Evolutionary conservation across 1,284 basidiomycete genomes (phyloP).

Genomic region (Austroboletus niveus): DNA sequence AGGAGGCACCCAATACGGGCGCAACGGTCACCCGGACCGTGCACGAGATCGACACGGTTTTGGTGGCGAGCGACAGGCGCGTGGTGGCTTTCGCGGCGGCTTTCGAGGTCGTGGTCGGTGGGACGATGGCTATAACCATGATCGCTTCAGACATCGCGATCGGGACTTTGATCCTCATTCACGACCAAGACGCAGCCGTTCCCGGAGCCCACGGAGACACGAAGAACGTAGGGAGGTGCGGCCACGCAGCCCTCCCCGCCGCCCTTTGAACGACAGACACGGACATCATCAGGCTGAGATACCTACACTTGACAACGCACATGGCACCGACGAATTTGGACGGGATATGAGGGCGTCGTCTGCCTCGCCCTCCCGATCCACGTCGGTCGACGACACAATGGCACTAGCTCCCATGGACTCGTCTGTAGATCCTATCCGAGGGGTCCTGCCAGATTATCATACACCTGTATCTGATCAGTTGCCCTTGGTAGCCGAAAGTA

Average conservation of each 20-base stretch:
- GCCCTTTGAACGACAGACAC: conserved; percentile 36
- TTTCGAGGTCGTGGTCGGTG: conserved; percentile 40
- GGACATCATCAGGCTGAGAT: conserved; percentile 20
- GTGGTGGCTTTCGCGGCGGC: conserved; percentile 43
- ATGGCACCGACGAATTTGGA: conserved; percentile 76
- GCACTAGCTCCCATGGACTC: conserved; percentile 33
- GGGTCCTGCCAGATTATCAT: conserved; percentile 40
- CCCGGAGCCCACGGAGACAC: conserved; percentile 65
- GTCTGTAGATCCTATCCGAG: conserved; percentile 40
- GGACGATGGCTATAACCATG: conserved; percentile 39
- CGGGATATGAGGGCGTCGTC: conserved; percentile 65
- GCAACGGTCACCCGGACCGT: conserved; percentile 49
- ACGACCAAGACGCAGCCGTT: conserved; percentile 57
- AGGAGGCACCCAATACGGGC: conserved; percentile 46
- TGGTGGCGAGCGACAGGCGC: conserved; percentile 38
- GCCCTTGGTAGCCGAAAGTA: conserved; percentile 52
- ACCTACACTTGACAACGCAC: conserved; percentile 27
- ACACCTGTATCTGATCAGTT: conserved; percentile 47
- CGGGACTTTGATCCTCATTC: conserved; percentile 43
- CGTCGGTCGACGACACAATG: conserved; percentile 34
- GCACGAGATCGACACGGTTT: conserved; percentile 48
- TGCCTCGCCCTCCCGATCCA: conserved; percentile 22
- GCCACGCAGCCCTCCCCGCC: conserved; percentile 56
- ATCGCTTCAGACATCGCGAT: conserved; percentile 51
- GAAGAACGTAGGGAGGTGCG: conserved; percentile 47